A percentile compares a stretch with the other conserved stretches of the same genome.
Evolutionary conservation across 192 early-diverging fungal genomes (phyloP).

Genomic region (Spizellomyces punctatus): DNA sequence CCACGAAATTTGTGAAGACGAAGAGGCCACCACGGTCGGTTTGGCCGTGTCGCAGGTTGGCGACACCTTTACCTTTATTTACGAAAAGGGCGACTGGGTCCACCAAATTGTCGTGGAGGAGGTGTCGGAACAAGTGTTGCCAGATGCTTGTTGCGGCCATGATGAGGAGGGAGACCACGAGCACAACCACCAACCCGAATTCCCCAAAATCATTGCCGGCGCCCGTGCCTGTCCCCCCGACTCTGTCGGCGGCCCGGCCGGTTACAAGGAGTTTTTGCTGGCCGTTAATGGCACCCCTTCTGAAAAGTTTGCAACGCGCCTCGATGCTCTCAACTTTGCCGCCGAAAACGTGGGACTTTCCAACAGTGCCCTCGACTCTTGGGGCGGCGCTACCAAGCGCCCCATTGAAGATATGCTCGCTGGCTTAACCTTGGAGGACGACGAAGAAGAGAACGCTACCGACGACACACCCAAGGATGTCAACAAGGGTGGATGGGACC

Average conservation of each 20-base stretch:
- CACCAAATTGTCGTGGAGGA: constrained; percentile 28
- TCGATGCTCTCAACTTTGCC: constrained; percentile 17
- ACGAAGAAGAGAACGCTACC: neutral
- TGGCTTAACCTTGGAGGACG: neutral
- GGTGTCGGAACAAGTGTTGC: constrained; percentile 5
- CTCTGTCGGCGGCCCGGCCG: constrained; percentile 26
- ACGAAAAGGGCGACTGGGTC: constrained; percentile 32
- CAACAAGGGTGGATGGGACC: constrained; percentile 20
- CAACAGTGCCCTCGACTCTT: constrained; percentile 29
- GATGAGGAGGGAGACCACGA: constrained; percentile 17
- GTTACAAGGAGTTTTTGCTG: constrained; percentile 19
- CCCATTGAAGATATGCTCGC: constrained; percentile 12
- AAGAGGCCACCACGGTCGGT: constrained; percentile 11
- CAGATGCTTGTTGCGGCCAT: constrained; percentile 17
- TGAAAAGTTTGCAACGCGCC: neutral
- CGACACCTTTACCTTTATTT: constrained; percentile 28
- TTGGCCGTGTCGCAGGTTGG: constrained; percentile 9
- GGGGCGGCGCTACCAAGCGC: constrained; percentile 16
- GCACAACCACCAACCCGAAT: constrained; percentile 17
- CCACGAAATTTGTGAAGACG: constrained; percentile 27
- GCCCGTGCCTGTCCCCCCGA: constrained; percentile 30
- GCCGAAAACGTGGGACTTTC: constrained; percentile 21
- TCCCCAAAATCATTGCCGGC: constrained; percentile 25
- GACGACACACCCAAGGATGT: constrained; percentile 14
- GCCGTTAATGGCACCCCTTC: constrained; percentile 6